Evolutionary conservation across 2,329 filamentous ascomycete species (phyloP).

Genomic region (Hymenoscyphus linearis): DNA sequence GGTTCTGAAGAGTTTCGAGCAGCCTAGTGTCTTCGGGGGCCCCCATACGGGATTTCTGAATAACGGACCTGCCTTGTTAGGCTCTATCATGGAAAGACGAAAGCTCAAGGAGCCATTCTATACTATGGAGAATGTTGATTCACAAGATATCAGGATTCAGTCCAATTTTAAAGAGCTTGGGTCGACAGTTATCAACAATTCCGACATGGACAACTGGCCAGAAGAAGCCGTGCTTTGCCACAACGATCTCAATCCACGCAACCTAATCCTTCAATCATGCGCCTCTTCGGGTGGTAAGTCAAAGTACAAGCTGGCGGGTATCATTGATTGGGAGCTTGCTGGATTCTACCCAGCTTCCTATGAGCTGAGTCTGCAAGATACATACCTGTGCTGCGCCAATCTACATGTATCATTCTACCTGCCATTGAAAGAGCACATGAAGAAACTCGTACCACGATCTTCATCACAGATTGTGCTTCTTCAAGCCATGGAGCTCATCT

Average conservation of each 20-base stretch:
- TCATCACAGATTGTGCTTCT: constrained; percentile 18
- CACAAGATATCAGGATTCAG: constrained; percentile 10
- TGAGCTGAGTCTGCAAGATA: constrained; percentile 22
- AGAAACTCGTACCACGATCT: constrained; percentile 6
- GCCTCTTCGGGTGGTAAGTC: constrained; percentile 10
- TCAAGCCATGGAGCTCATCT: constrained; percentile 18
- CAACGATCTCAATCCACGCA: constrained; percentile 10
- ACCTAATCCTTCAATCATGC: constrained; percentile 15
- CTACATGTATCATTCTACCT: constrained; percentile 19
- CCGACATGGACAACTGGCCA: constrained; percentile 20
- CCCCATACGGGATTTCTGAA: constrained; percentile 12
- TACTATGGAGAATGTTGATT: constrained; percentile 9
- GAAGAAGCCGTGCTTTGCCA: constrained; percentile 24
- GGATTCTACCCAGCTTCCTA: constrained; percentile 24
- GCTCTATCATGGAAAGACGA: constrained; percentile 11
- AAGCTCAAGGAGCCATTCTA: constrained; percentile 10
- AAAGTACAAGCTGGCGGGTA: constrained; percentile 18
- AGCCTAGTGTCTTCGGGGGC: constrained; percentile 7
- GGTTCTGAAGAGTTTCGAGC: constrained; percentile 3
- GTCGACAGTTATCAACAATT: constrained; percentile 15
- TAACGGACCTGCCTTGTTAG: constrained; percentile 4
- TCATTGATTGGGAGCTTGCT: constrained; percentile 24
- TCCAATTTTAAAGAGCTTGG: constrained; percentile 15
- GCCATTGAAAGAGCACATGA: constrained; percentile 7
- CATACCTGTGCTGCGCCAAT: constrained; percentile 15